Percentiles rank a stretch among this genome's conserved stretches.
phyloP scores from a whole-genome alignment of 2,329 filamentous ascomycete species.

The Xylariaceae sp. region DNA sequence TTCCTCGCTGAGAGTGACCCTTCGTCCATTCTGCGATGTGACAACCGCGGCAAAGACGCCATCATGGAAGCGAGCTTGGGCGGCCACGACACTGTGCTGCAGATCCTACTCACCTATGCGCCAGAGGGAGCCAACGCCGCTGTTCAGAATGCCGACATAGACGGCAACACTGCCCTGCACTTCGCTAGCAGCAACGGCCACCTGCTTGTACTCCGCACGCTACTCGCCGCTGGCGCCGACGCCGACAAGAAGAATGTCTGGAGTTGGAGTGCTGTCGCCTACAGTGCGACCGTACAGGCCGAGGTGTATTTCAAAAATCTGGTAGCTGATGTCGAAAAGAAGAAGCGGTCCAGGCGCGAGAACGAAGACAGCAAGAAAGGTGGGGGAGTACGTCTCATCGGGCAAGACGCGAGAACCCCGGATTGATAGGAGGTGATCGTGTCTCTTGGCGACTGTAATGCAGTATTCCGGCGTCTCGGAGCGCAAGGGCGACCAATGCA shows the following conservation, averaged over 20 bases:
- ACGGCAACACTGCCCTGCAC: slow-evolving; percentile 85
- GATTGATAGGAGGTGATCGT: too few species aligned
- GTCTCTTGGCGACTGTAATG: too few species aligned
- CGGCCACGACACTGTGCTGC: slow-evolving; percentile 63
- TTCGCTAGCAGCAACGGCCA: slow-evolving; percentile 83
- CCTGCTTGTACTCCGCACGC: slow-evolving; percentile 70
- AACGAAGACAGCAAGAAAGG: slow-evolving; percentile 41
- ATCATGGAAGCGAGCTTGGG: slow-evolving; percentile 63
- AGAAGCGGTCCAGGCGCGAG: slow-evolving; percentile 43
- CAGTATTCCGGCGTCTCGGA: too few species aligned
- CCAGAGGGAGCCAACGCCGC: slow-evolving; percentile 53
- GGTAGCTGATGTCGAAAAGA: slow-evolving; percentile 67
- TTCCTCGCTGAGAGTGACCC: slow-evolving; percentile 66
- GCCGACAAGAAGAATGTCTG: slow-evolving; percentile 69
- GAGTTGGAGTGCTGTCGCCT: slow-evolving; percentile 81
- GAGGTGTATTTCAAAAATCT: slow-evolving; percentile 81
- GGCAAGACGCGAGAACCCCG: slow-evolving; percentile 36
- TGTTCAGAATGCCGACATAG: slow-evolving; percentile 59
- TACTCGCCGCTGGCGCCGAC: slow-evolving; percentile 77
- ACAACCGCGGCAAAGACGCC: slow-evolving; percentile 68
- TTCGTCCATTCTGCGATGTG: slow-evolving; percentile 60
- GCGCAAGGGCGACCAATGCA: too few species aligned
- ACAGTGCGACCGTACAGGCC: slow-evolving; percentile 77
- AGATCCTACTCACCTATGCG: slow-evolving; percentile 61
- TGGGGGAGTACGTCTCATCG: slow-evolving; percentile 45